These are phyloP conservation scores for Monilinia fructigena DNA, from an alignment of 2,329 filamentous ascomycete genomes.

Conservation along the genomic window DNA sequence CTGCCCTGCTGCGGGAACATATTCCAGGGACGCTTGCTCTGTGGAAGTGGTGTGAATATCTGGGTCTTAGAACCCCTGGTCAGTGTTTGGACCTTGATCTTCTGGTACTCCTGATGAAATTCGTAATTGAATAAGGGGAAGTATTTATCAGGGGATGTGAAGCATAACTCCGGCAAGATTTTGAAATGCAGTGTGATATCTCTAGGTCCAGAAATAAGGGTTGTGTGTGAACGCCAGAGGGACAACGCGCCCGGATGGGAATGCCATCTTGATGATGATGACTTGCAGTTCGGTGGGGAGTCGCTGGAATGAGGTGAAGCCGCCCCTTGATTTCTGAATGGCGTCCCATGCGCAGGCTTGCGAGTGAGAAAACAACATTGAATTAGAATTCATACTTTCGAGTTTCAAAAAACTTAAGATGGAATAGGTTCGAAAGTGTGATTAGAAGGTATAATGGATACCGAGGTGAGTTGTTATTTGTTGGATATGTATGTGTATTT, in stretches of 20 bases:
- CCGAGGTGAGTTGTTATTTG: too few species aligned
- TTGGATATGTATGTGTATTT: too few species aligned
- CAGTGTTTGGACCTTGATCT: neutral
- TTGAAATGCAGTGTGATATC: neutral
- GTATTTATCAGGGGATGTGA: neutral
- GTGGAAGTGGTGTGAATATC: neutral
- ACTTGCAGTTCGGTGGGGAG: neutral
- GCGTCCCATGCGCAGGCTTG: neutral
- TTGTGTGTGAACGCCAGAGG: neutral
- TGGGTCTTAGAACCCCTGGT: neutral
- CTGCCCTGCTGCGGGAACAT: neutral
- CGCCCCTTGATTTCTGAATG: neutral
- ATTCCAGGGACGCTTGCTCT: neutral
- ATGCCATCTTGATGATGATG: neutral
- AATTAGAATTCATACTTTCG: neutral
- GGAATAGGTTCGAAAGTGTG: neutral
- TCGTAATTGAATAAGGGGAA: neutral
- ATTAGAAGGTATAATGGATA: too few species aligned
- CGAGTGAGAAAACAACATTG: neutral
- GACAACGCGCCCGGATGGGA: neutral
- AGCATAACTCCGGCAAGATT: neutral
- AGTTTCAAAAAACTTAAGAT: neutral
- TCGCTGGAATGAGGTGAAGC: neutral
- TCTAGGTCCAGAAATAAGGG: fast-evolving
- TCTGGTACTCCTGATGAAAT: neutral